Evolutionary conservation across 306 rosid genomes (phyloP), one percentile per base, ranked within the genome.

Genomic region (Ochetophila trinervis): DNA sequence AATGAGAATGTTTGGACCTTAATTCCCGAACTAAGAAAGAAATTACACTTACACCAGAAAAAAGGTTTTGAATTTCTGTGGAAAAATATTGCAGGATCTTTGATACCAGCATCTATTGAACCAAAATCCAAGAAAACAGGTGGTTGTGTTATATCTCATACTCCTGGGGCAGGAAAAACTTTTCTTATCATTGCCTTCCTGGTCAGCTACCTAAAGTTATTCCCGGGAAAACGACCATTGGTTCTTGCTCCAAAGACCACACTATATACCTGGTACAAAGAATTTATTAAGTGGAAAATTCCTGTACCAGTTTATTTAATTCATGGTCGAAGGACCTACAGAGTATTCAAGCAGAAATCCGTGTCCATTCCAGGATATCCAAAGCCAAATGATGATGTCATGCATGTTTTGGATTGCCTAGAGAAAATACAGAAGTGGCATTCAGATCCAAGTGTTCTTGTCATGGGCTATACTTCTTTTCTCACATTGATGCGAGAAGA

Each of bases 111-210:
- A 60, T 63, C 54, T 8, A 83, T 82, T 87, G 73, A 85, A 49
- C 60, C 49, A 67, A 57, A 66, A 8, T 67, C 96, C 64, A 73
- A 75, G 78, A 78, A 51, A 62, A 80, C 60, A 19, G 98, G 98
- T 4, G 96, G 96, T 61, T 92, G 98, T 71, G 98, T 92, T 71
- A 77, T 92, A 60, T 92, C 98, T 66, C 98, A 92, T 83, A 1
- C 96, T 67, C 98, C 98, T 4, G 95, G 98, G 53, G 90, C 96
- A 11, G 96, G 98, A 36, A 88, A 91, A 77, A 91, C 98, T 19
- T 85, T 87, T 63, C 84, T 89, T 60, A 80, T 85, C 11, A 91
- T 91, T 67, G 80, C 95, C 13, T 91, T 91, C 78, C 95, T 91
- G 32, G 78, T 75, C 51, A 91, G 98, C 79, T 88, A 87, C 76